Evolutionary conservation across 1,139 yeast genomes (phyloP).

Genomic region (Blastobotrys serpentis): DNA sequence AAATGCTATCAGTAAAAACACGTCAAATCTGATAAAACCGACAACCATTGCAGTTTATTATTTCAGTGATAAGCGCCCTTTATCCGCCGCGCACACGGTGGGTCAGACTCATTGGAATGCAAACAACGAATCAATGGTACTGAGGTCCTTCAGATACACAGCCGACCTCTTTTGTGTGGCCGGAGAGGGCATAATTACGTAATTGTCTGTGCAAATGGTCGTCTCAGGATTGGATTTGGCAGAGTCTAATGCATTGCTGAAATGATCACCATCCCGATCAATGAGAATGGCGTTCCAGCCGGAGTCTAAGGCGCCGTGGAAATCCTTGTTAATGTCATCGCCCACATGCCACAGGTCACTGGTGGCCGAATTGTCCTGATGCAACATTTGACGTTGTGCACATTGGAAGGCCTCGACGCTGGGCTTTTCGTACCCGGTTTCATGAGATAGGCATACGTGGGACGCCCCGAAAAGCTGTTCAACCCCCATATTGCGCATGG

Average conservation of each 20-base stretch:
- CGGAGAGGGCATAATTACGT: neutral
- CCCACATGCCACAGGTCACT: constrained; percentile 31
- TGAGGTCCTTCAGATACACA: neutral
- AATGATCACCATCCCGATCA: constrained; percentile 21
- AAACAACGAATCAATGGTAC: neutral
- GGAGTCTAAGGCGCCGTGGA: constrained; percentile 25
- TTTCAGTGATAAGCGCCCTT: too few species aligned
- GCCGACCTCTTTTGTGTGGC: neutral
- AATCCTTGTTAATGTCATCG: constrained; percentile 31
- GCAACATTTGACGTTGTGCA: constrained; percentile 14
- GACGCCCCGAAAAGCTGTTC: constrained; percentile 15
- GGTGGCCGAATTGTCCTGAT: constrained; percentile 5
- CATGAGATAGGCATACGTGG: constrained; percentile 27
- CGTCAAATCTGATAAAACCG: too few species aligned
- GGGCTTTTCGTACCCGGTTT: constrained; percentile 32
- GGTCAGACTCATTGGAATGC: too few species aligned
- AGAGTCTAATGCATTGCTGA: neutral
- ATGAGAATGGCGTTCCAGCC: constrained; percentile 33
- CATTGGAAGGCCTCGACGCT: constrained; percentile 23
- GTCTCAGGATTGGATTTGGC: neutral
- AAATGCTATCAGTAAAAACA: too few species aligned
- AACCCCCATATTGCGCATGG: constrained; percentile 25
- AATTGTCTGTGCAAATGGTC: neutral
- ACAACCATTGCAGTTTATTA: too few species aligned
- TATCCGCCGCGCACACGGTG: too few species aligned